Evolutionary conservation across 225 moss, liverwort and hornwort genomes (phyloP).

Genomic region (Straminergon stramineum): DNA sequence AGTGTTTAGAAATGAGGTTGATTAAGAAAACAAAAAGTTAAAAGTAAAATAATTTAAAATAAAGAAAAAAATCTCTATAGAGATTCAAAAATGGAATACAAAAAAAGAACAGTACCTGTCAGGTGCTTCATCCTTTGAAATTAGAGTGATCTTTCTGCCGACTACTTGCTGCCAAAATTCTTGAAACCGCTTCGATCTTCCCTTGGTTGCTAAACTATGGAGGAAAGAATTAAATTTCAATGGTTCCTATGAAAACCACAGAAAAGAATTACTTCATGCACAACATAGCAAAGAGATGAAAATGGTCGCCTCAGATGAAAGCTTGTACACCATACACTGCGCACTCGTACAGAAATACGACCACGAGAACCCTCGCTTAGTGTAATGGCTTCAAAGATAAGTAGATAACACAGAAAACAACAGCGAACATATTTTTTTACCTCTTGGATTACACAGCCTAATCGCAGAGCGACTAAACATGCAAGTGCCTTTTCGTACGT

Average conservation of each 20-base stretch:
- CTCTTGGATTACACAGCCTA: constrained; percentile 80
- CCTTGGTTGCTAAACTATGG: constrained; percentile 47
- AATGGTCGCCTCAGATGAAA: background rate
- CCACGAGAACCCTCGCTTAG: background rate
- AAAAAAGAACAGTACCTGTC: constrained; percentile 46
- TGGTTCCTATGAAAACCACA: constrained; percentile 54
- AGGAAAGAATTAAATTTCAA: constrained; percentile 69
- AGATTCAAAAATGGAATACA: background rate
- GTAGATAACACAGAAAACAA: background rate
- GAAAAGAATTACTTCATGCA: background rate
- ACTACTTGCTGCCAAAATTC: constrained; percentile 72
- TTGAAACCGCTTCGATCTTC: constrained; percentile 55
- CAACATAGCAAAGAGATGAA: background rate
- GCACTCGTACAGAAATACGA: background rate
- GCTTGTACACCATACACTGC: background rate
- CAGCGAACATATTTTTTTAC: constrained; percentile 13
- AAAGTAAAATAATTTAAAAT: background rate
- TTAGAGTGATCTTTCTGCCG: constrained; percentile 43
- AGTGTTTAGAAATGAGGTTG: background rate
- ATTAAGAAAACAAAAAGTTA: background rate
- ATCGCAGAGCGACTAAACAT: constrained; percentile 67
- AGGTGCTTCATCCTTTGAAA: constrained; percentile 70
- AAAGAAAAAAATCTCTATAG: background rate
- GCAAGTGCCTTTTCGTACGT: constrained; percentile 74
- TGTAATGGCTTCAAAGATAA: background rate